Conservation (phyloP, 129 eudicot species). For the Solidago caesia region DNA sequence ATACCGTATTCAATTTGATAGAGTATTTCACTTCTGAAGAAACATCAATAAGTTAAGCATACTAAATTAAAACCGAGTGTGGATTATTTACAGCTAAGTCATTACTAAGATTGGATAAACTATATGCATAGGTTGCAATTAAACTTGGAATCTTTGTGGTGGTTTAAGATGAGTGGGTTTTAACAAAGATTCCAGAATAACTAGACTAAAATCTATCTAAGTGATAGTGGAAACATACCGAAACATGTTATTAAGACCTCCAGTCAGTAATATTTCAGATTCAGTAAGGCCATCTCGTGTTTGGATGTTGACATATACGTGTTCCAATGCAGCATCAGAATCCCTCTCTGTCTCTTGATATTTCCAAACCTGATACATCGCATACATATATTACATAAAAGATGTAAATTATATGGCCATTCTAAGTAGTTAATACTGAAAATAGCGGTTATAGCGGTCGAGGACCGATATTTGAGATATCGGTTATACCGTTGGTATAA, state of each 20-base stretch:
- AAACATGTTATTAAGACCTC: constrained; percentile 48
- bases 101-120: not conserved
- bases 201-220: not conserved
- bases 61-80: not conserved
- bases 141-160: not conserved
- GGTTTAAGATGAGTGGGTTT: not conserved
- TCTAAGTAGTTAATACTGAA: no score
- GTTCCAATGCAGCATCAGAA: constrained; percentile 58
- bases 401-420: not conserved
- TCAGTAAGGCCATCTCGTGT: constrained; percentile 48
- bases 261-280: constrained; percentile 61
- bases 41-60: not conserved
- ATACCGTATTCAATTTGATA: not conserved
- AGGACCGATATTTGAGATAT: no score
- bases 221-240: constrained; percentile 38
- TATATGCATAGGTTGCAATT: not conserved
- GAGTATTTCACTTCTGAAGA: not conserved
- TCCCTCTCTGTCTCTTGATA: constrained; percentile 49
- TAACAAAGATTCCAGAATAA: not conserved
- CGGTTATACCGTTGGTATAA: no score
- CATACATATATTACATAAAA: constrained; percentile 11
- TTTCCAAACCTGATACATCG: constrained; percentile 62
- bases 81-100: not conserved
- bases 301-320: constrained; percentile 39
- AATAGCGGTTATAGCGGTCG: no score